These are phyloP conservation scores for Aureobasidium lini DNA, from an alignment of 2,329 filamentous ascomycete species.

Conservation along the genomic window DNA sequence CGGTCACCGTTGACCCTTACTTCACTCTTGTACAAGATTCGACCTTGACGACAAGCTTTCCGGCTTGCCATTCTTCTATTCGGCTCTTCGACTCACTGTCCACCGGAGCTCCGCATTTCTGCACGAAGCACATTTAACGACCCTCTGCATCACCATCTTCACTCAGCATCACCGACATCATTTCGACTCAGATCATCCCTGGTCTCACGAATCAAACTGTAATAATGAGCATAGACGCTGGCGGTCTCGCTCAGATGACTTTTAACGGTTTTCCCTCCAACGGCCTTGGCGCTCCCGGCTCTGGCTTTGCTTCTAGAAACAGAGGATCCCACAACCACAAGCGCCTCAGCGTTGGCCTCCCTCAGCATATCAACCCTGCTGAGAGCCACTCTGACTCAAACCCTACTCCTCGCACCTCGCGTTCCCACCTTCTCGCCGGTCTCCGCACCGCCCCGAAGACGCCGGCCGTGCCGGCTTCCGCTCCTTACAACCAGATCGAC, in stretches of 20 bases:
- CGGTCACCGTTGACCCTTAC: background rate
- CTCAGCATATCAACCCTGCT: constrained; percentile 59
- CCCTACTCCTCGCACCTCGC: constrained; percentile 73
- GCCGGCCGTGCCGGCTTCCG: constrained; percentile 58
- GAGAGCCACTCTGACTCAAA: constrained; percentile 60
- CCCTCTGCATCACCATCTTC: background rate
- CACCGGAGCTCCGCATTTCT: background rate
- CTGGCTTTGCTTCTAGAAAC: constrained; percentile 81
- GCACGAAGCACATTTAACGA: constrained; percentile 12
- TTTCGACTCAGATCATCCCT: constrained; percentile 7
- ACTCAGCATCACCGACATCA: constrained; percentile 5
- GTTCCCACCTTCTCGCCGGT: constrained; percentile 87
- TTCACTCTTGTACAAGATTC: constrained; percentile 8
- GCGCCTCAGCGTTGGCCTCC: constrained; percentile 71
- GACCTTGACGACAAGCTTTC: background rate
- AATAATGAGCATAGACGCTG: constrained; percentile 71
- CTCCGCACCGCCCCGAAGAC: constrained; percentile 91
- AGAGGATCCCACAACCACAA: constrained; percentile 75
- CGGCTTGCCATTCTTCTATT: background rate
- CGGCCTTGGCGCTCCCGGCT: constrained; percentile 66
- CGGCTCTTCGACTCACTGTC: background rate
- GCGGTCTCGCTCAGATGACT: constrained; percentile 99
- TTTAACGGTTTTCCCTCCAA: constrained; percentile 65
- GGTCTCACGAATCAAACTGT: constrained; percentile 16
- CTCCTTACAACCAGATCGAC: constrained; percentile 52